Evolutionary conservation across 768 basidiomycete genomes (phyloP), one percentile per base, ranked within the genome.

Genomic region (Lyophyllum decastes): DNA sequence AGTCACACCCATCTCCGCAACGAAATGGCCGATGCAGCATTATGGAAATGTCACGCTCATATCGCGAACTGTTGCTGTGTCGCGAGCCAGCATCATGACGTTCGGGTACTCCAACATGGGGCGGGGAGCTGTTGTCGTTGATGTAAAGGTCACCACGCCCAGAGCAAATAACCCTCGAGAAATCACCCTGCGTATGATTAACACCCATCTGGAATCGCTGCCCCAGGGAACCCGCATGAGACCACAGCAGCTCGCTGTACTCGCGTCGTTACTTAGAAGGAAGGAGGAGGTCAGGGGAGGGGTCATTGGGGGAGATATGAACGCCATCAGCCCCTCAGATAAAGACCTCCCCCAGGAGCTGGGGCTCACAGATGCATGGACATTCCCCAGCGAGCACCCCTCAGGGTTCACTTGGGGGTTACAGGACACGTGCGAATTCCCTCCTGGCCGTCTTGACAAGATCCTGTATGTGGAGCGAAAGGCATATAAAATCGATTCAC

Each of bases 1-100:
- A 47, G 73, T 91, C 47, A 77, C 82, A 12, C 90, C 90, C 0
- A 74, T 78, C 24, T 76, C 78, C 24, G 62, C 73, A 8, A 73
- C 76, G 8, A 80, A 84, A 40, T 92, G 88, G 89, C 82, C 52
- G 16, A 33, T 33, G 19, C 11, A 81, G 1, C 58, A 61, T 1
- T 90, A 88, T 65, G 90, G 90, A n/a, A 85, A 79, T 57, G 82
- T 89, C 48, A 91, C 89, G 34, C 80, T 92, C 22, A 77, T 91
- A 38, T 80, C 88, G 61, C 77, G 82, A 43, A 77, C 76, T 49
- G 68, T 89, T 16, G 77, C 79, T 0, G 74, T 90, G 25, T 73
- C 72, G 38, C 72, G 75, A 45, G 75, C 81, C 27, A 74, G 79
- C 30, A 78, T 81, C 52, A 68, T 90, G 52, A 77, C 79, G 47